Evolutionary conservation across 2,329 filamentous ascomycete genomes (phyloP).

Genomic region (Fusarium sp.): DNA sequence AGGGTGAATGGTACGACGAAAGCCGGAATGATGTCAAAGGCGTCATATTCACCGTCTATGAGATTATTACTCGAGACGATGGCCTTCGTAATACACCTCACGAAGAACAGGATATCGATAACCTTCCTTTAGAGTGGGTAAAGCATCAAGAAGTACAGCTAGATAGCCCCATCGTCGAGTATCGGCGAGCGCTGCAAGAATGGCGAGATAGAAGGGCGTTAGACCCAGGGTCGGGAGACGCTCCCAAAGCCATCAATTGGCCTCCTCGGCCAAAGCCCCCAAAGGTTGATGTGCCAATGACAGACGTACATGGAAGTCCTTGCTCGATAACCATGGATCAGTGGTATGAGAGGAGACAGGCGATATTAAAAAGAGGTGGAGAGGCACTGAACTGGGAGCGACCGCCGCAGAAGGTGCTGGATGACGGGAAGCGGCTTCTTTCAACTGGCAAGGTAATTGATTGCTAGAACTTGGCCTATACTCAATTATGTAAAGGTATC

Average conservation of each 20-base stretch:
- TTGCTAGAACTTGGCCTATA: neutral
- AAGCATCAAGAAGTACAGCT: slow-evolving; percentile 47
- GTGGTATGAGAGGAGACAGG: slow-evolving; percentile 26
- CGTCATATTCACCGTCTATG: slow-evolving; percentile 49
- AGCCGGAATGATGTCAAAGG: slow-evolving; percentile 47
- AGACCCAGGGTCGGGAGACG: neutral
- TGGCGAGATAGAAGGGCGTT: slow-evolving; percentile 30
- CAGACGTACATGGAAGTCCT: slow-evolving; percentile 1
- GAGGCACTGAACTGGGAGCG: slow-evolving; percentile 41
- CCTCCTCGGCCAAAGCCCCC: slow-evolving; percentile 26
- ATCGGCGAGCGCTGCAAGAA: slow-evolving; percentile 37
- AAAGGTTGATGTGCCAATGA: neutral
- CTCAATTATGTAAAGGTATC: accelerated
- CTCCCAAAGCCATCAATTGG: slow-evolving; percentile 29
- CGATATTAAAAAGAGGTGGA: slow-evolving; percentile 24
- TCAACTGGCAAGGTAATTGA: slow-evolving; percentile 20
- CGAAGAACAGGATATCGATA: slow-evolving; percentile 40
- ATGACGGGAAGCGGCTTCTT: slow-evolving; percentile 12
- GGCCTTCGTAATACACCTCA: slow-evolving; percentile 33
- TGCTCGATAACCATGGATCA: slow-evolving; percentile 1
- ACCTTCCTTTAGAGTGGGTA: slow-evolving; percentile 38
- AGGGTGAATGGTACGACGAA: slow-evolving; percentile 8
- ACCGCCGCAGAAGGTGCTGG: slow-evolving; percentile 29
- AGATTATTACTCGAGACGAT: slow-evolving; percentile 49
- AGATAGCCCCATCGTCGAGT: slow-evolving; percentile 45